phyloP scores from a whole-genome alignment of 345 rosid genomes.

The Bretschneidera sinensis region DNA sequence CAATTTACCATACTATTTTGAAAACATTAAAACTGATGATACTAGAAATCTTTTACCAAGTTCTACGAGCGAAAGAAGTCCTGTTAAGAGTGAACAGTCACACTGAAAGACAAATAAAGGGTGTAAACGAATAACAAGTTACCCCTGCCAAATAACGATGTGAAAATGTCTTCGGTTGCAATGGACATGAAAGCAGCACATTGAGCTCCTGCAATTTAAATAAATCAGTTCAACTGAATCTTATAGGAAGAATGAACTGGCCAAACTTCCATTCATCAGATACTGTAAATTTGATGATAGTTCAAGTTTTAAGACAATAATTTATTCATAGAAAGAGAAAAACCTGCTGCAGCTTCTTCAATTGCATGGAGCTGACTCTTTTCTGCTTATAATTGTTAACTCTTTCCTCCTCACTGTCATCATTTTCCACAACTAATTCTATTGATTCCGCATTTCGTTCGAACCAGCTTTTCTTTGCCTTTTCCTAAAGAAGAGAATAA shows the following conservation, averaged over 20 bases:
- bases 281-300: neutral
- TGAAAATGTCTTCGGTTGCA: slow-evolving; percentile 84
- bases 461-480: slow-evolving; percentile 76
- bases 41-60: too few relatives aligned
- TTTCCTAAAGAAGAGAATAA: slow-evolving; percentile 47
- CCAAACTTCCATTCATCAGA: neutral
- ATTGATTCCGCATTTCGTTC: slow-evolving; percentile 74
- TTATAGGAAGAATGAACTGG: neutral
- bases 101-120: neutral
- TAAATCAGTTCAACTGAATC: neutral
- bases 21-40: too few relatives aligned
- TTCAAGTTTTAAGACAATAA: neutral
- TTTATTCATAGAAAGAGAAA: neutral
- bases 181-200: slow-evolving; percentile 54
- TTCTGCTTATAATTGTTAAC: slow-evolving; percentile 55
- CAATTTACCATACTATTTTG: too few relatives aligned
- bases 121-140: slow-evolving; percentile 13
- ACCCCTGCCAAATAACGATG: slow-evolving; percentile 91
- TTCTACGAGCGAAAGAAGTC: too few relatives aligned
- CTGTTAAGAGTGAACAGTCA: neutral
- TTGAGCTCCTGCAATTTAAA: slow-evolving; percentile 65
- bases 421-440: slow-evolving; percentile 61
- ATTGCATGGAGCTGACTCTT: slow-evolving; percentile 49
- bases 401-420: slow-evolving; percentile 89
- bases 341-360: slow-evolving; percentile 72